Evolutionary conservation across 148 eudicot species (phyloP).

Genomic region (Camellia granthamiana): DNA sequence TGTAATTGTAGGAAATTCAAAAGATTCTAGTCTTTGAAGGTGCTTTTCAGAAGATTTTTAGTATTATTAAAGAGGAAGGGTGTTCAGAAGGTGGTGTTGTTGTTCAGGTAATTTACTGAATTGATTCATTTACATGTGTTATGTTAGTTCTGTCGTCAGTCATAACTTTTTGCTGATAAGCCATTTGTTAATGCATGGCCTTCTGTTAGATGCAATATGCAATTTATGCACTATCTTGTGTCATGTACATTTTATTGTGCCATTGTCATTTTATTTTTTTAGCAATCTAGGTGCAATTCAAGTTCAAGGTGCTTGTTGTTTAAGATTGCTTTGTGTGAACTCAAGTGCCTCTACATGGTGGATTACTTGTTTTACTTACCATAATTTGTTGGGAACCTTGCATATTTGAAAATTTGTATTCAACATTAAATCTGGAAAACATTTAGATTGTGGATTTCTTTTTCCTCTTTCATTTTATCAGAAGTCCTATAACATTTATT

Average conservation of each 20-base stretch:
- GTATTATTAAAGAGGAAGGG: conserved; percentile 94
- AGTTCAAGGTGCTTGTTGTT: not conserved
- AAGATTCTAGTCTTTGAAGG: conserved; percentile 97
- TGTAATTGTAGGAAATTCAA: conserved; percentile 79
- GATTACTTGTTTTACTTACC: too few relatives aligned
- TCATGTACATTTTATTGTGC: not conserved
- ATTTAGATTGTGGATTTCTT: too few relatives aligned
- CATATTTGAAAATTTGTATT: too few relatives aligned
- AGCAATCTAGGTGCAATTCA: not conserved
- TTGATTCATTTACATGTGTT: not conserved
- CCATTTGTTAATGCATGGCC: not conserved
- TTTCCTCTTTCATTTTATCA: too few relatives aligned
- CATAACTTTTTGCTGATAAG: not conserved
- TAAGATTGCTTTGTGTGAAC: too few relatives aligned
- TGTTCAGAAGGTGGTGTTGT: conserved; percentile 98
- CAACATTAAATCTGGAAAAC: too few relatives aligned
- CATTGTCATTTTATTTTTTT: not conserved
- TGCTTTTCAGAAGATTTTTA: conserved; percentile 95
- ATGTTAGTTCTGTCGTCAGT: conserved; percentile 4
- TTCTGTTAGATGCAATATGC: too few relatives aligned
- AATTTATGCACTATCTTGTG: not conserved
- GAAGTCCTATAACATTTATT: too few relatives aligned
- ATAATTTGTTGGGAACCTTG: too few relatives aligned
- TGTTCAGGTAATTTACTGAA: conserved; percentile 65
- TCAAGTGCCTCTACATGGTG: too few relatives aligned